A percentile compares a stretch with the other conserved stretches of the same genome.
Evolutionary conservation across 2,329 filamentous ascomycete genomes (phyloP).

Genomic region (Oidium heveae): DNA sequence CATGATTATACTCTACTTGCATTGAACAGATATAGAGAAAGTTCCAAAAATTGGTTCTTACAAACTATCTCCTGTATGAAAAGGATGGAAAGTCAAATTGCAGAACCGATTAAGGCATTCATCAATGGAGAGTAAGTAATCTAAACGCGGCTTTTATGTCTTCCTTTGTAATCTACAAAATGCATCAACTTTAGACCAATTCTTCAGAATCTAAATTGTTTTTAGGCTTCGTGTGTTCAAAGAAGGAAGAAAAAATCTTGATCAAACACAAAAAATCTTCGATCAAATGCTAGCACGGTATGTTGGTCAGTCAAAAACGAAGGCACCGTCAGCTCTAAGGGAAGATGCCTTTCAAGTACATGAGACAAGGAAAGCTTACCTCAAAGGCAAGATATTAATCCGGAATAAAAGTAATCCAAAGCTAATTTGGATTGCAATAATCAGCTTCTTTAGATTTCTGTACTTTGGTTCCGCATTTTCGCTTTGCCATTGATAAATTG

Average conservation of each 20-base stretch:
- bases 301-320: conserved; percentile 65
- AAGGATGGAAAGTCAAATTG: conserved; percentile 48
- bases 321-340: conserved; percentile 70
- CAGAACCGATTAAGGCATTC: conserved; percentile 63
- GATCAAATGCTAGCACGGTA: conserved; percentile 65
- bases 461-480: conserved; percentile 61
- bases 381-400: conserved; percentile 24
- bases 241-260: conserved; percentile 51
- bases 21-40: conserved; percentile 63
- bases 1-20: conserved; percentile 86
- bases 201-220: neutral
- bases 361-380: conserved; percentile 71
- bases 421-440: neutral
- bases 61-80: conserved; percentile 49
- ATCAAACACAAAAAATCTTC: conserved; percentile 59
- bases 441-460: conserved; percentile 74
- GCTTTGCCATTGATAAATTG: conserved; percentile 62
- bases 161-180: no score
- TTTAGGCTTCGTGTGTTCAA: conserved; percentile 48
- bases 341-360: conserved; percentile 94
- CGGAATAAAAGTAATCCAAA: neutral
- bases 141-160: no score
- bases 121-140: conserved; percentile 35
- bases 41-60: conserved; percentile 68
- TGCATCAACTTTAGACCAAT: no score